Percentiles rank a stretch among this genome's conserved stretches.
phyloP scores from a whole-genome alignment of 768 basidiomycete species.

The Tubosaeta brunneosetosa region DNA sequence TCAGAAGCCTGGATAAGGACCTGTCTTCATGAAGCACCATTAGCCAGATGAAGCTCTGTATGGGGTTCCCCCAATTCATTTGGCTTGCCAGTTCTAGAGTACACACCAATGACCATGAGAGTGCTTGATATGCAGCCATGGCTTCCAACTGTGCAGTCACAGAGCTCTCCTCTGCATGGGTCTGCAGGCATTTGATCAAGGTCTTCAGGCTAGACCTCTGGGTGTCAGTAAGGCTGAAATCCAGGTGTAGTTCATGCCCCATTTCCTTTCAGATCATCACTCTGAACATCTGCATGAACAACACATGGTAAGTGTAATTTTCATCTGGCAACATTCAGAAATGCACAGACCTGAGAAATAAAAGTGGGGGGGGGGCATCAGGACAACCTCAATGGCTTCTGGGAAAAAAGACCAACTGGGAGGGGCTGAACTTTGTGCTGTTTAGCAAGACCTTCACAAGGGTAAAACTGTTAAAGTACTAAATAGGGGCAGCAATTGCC shows the following conservation, averaged over 20 bases:
- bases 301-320: neutral
- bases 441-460: conserved; percentile 4
- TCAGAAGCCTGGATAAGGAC: neutral
- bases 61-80: neutral
- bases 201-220: neutral
- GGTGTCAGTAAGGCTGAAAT: neutral
- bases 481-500: no score
- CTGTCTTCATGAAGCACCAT: neutral
- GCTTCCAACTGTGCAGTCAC: neutral
- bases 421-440: neutral
- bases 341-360: no score
- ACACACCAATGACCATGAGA: neutral
- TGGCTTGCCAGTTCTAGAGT: neutral
- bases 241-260: neutral
- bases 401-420: neutral
- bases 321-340: no score
- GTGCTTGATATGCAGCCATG: neutral
- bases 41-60: conserved; percentile 1
- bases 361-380: no score
- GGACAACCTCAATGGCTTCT: no score
- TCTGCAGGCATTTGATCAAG: neutral
- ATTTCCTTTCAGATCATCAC: neutral
- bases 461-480: no score
- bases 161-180: neutral
- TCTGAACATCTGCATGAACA: neutral